Conservation (phyloP, 768 basidiomycete species). For the Boletus reticulatus region DNA sequence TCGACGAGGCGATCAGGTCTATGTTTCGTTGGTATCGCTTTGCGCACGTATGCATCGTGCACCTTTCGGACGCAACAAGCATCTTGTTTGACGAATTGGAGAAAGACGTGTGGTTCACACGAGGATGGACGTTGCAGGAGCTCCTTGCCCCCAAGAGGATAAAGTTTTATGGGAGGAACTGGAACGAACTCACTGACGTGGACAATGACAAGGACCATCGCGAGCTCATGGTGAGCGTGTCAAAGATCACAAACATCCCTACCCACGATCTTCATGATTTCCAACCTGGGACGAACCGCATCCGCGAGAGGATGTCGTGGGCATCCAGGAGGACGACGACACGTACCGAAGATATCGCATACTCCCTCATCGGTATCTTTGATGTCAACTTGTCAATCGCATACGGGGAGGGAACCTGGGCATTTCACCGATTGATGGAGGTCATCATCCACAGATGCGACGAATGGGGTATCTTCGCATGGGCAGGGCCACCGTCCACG, state of each 20-base stretch:
- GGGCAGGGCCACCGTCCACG: slow-evolving; percentile 18
- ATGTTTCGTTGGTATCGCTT: slow-evolving; percentile 19
- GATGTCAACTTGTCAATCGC: slow-evolving; percentile 19
- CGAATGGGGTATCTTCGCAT: slow-evolving; percentile 25
- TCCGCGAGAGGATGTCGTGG: slow-evolving; percentile 18
- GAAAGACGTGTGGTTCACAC: slow-evolving; percentile 12
- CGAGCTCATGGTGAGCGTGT: slow-evolving; percentile 1
- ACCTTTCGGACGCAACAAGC: slow-evolving; percentile 6
- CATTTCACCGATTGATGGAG: slow-evolving; percentile 27
- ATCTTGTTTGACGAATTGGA: not conserved
- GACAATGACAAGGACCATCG: slow-evolving; percentile 7
- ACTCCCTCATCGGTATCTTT: slow-evolving; percentile 26
- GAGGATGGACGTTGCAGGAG: slow-evolving; percentile 15
- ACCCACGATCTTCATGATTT: slow-evolving; percentile 5
- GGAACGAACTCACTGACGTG: slow-evolving; percentile 3
- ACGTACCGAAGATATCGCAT: slow-evolving; percentile 22
- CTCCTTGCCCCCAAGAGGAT: slow-evolving; percentile 11
- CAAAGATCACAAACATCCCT: slow-evolving; percentile 9
- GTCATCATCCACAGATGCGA: slow-evolving; percentile 20
- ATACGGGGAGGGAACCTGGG: slow-evolving; percentile 18
- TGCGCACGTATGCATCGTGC: slow-evolving; percentile 13
- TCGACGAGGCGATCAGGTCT: slow-evolving; percentile 17
- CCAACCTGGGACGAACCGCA: slow-evolving; percentile 11
- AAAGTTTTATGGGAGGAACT: slow-evolving; percentile 9
- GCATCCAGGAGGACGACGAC: slow-evolving; percentile 26